A percentile compares a stretch with the other conserved stretches of the same genome.
These are phyloP conservation scores for Pythium rishiriense DNA, from an alignment of 352 stramenopile species.

Conservation along the genomic window DNA sequence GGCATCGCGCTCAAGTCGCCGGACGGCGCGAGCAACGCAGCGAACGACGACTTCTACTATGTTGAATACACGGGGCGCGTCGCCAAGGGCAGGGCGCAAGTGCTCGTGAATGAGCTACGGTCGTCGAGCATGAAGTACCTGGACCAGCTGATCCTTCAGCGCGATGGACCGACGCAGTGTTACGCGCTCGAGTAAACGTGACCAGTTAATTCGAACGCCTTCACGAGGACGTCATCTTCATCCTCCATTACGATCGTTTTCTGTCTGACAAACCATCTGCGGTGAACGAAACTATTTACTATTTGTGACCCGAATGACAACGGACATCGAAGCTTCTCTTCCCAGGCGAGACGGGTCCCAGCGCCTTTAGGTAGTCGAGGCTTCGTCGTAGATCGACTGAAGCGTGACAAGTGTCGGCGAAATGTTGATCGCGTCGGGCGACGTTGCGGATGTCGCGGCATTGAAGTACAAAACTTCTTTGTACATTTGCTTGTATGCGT, in stretches of 20 bases:
- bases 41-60: conserved; percentile 46
- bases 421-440: conserved; percentile 27
- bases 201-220: too few species aligned
- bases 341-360: too few species aligned
- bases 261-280: too few species aligned
- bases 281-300: too few species aligned
- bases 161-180: conserved; percentile 28
- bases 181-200: conserved; percentile 48
- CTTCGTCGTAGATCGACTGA: conserved; percentile 48
- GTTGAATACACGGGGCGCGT: conserved; percentile 71
- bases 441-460: conserved; percentile 26
- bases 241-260: too few species aligned
- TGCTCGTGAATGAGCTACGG: conserved; percentile 50
- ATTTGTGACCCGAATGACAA: too few species aligned
- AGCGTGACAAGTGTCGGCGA: conserved; percentile 53
- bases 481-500: conserved; percentile 87
- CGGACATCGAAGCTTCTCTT: too few species aligned
- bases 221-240: too few species aligned
- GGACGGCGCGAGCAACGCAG: conserved; percentile 36
- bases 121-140: conserved; percentile 56
- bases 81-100: conserved; percentile 27
- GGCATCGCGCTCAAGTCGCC: conserved; percentile 43
- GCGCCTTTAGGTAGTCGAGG: background rate
- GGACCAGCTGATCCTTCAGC: conserved; percentile 50
- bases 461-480: conserved; percentile 82